Base-by-base conservation (phyloP, 495 filamentous ascomycete genomes). In the Elaphomyces granulatus region DNA sequence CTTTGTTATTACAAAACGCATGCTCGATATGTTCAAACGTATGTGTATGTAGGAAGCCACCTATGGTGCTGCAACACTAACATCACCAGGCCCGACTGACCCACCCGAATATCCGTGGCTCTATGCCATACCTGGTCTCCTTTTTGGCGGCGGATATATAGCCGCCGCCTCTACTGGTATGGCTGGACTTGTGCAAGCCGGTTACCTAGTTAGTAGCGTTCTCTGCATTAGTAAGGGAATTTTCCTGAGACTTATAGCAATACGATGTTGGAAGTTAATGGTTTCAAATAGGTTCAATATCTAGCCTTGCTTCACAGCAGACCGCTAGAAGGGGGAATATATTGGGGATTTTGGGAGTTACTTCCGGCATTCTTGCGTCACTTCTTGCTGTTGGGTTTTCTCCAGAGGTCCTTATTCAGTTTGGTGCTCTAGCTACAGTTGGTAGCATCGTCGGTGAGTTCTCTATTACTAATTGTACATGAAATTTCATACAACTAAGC, bases 11-110 rank as follows among this genome's bases (percentile, higher is more conserved):
- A 83, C 81, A 2, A 86, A 86, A 58, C 75, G 83, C 47, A 88
- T 88, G 83, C 67, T 88, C n/a, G 81, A 88, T 50, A 88, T 88
- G 83, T 88, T 88, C 55, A 80, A 80, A 43, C 73, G 77, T 63
- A 52, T 28, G 61, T 53, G n/a, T n/a, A n/a, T n/a, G n/a, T n/a
- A n/a, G n/a, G n/a, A n/a, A n/a, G n/a, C n/a, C n/a, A n/a, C n/a
- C n/a, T 12, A 3, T 14, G 15, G 3, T 21, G 7, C 8, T 9
- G 14, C 15, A 19, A 23, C 37, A 32, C 54, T 64, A 21, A 63
- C 37, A n/a, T 8, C 20, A 35, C 16, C 38, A 70, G 67, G 73
- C 2, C 72, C 78, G 2, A 84, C 80, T 15, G 83, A 88, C 53
- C 83, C 81, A 32, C 74, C 80, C 1, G 83, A 88, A 50, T 88